These are phyloP conservation scores for Epichloe festucae DNA, from an alignment of 2,329 filamentous ascomycete genomes.

Conservation along the genomic window DNA sequence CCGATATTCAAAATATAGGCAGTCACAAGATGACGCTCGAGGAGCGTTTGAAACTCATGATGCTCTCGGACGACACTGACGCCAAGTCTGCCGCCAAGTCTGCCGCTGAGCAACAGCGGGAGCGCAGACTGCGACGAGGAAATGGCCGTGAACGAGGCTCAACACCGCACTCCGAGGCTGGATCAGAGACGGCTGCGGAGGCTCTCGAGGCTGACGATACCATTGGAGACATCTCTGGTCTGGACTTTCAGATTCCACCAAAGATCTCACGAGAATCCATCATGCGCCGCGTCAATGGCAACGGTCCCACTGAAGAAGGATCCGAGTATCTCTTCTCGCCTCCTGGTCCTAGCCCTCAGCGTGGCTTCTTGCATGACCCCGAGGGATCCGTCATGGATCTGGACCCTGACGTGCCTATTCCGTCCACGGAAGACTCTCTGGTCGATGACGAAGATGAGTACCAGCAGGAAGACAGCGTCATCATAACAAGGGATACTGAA, in stretches of 20 bases:
- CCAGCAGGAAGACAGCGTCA: conserved; percentile 43
- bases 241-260: conserved; percentile 55
- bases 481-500: conserved; percentile 54
- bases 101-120: conserved; percentile 52
- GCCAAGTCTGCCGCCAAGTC: conserved; percentile 44
- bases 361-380: conserved; percentile 29
- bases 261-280: conserved; percentile 92
- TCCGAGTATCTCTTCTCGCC: conserved; percentile 54
- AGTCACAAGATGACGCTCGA: conserved; percentile 71
- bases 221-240: conserved; percentile 44
- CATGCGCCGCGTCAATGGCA: conserved; percentile 69
- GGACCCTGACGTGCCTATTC: conserved; percentile 83
- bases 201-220: conserved; percentile 44
- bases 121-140: conserved; percentile 54
- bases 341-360: conserved; percentile 43
- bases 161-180: conserved; percentile 29
- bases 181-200: conserved; percentile 20
- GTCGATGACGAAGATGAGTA: conserved; percentile 40
- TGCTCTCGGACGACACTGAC: conserved; percentile 56
- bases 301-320: conserved; percentile 39
- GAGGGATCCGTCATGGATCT: conserved; percentile 21
- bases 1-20: conserved; percentile 65
- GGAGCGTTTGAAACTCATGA: conserved; percentile 78
- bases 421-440: conserved; percentile 64
- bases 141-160: conserved; percentile 36